Percentiles rank a stretch among this genome's conserved stretches.
Evolutionary conservation across 305 asterid genomes (phyloP).

Genomic region (Fraxinus albicans): DNA sequence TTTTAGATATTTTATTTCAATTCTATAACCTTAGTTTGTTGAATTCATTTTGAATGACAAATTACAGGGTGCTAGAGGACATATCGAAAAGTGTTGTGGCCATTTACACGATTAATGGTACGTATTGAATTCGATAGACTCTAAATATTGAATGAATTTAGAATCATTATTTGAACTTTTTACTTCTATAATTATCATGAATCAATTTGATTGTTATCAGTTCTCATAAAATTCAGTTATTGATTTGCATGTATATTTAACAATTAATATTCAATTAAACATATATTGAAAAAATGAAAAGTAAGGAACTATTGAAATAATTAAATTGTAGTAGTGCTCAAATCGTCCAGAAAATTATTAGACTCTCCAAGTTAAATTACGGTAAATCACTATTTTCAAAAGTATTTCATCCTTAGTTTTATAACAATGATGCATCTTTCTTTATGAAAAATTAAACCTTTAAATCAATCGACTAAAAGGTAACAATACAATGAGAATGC

Average conservation of each 20-base stretch:
- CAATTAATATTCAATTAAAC: no score
- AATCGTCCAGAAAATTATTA: no score
- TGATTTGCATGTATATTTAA: no score
- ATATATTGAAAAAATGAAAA: no score
- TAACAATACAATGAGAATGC: not conserved
- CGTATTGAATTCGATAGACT: not conserved
- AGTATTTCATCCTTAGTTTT: no score
- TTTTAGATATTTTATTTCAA: not conserved
- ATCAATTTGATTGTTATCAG: no score
- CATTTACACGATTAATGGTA: constrained; percentile 50
- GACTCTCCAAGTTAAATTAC: no score
- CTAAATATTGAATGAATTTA: not conserved
- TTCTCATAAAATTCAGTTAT: no score
- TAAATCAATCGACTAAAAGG: not conserved
- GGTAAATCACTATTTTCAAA: no score
- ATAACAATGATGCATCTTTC: no score
- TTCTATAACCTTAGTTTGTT: not conserved
- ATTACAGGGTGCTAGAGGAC: constrained; percentile 51
- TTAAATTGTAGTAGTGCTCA: no score
- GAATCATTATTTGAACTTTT: not conserved
- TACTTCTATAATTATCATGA: not conserved
- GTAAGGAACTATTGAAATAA: no score
- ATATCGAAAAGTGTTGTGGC: constrained; percentile 49
- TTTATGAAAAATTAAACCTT: not conserved
- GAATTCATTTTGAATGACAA: not conserved